Base-by-base conservation (phyloP, 164 flowering plant genomes). In the Magnolia sinica region DNA sequence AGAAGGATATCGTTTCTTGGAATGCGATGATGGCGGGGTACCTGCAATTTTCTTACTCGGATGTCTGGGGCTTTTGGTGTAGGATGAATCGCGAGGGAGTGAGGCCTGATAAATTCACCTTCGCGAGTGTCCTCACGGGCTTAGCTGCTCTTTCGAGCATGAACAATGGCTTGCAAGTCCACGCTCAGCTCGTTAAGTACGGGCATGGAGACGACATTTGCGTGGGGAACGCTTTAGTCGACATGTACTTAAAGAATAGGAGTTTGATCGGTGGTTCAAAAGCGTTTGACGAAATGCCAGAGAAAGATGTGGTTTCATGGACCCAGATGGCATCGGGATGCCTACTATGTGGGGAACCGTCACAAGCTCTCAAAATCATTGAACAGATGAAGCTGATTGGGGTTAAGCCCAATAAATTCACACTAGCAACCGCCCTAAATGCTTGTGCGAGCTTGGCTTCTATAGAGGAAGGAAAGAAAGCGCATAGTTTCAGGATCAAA, bases 261-360 rank as follows among this genome's bases (percentile, higher is more conserved):
- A 81, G 73, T 16, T 79, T 91, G 74, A 59, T n/a, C 0, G 88
- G 84, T 29, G 96, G 89, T 10, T 80, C 82, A 45, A 83, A 79
- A 82, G 92, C 86, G 9, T 93, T 93, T 64, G 70, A 78, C 4
- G 92, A 90, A 76, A 92, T 91, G 88, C 81, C 85, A 27, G 18
- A 9, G 14, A 87, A 64, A 61, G 91, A 93, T 83, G 94, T 91
- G 27, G 71, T 82, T 6, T 85, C 95, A 8, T 93, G 96, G 98
- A 90, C 92, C 49, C 87, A 89, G 76, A 87, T 90, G 91, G 96
- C 93, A 58, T 78, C 90, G 19, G 96, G 96, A 8, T 89, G 87
- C 75, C 78, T 91, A 27, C 84, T 79, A n/a, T 87, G 89, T 79
- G 92, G 92, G 74, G 81, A 87, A 63, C 94, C 96, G 0, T 72